Evolutionary conservation across 2,329 filamentous ascomycete genomes (phyloP).

Genomic region (Scorias spongiosa): DNA sequence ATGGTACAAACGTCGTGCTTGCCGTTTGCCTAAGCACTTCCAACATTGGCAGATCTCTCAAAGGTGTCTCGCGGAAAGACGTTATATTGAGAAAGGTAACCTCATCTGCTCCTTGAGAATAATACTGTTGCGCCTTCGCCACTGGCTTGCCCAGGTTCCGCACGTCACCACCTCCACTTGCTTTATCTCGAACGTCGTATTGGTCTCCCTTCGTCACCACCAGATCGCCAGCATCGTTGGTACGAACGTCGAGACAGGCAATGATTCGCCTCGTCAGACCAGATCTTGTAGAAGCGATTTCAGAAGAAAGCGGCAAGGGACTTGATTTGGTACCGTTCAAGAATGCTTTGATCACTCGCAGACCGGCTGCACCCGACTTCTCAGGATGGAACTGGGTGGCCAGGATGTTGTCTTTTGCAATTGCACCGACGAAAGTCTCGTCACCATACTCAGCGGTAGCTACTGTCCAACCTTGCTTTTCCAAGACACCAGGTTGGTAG

Average conservation of each 20-base stretch:
- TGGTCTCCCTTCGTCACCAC: constrained; percentile 98
- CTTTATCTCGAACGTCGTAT: constrained; percentile 93
- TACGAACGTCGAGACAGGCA: constrained; percentile 86
- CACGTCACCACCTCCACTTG: constrained; percentile 44
- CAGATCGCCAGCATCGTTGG: constrained; percentile 86
- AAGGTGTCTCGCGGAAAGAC: constrained; percentile 85
- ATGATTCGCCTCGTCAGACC: constrained; percentile 88
- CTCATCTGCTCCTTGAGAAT: constrained; percentile 92
- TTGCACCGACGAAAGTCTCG: constrained; percentile 82
- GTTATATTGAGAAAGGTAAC: constrained; percentile 98
- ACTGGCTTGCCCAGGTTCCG: constrained; percentile 95
- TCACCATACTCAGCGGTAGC: constrained; percentile 76
- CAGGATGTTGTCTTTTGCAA: constrained; percentile 72
- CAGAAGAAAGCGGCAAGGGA: constrained; percentile 30
- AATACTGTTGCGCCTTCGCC: constrained; percentile 85
- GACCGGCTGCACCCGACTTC: constrained; percentile 81
- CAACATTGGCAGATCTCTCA: constrained; percentile 89
- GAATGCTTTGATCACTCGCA: constrained; percentile 74
- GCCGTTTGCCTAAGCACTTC: constrained; percentile 79
- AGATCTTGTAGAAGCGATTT: constrained; percentile 28
- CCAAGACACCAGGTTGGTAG: constrained; percentile 58
- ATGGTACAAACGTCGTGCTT: constrained; percentile 83
- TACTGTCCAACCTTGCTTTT: constrained; percentile 77
- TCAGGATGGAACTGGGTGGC: constrained; percentile 96
- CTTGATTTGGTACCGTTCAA: constrained; percentile 52